Percentiles rank a stretch among this genome's conserved stretches.
Conservation (phyloP, 2,329 filamentous ascomycete genomes). For the Hymenoscyphus salicellus region DNA sequence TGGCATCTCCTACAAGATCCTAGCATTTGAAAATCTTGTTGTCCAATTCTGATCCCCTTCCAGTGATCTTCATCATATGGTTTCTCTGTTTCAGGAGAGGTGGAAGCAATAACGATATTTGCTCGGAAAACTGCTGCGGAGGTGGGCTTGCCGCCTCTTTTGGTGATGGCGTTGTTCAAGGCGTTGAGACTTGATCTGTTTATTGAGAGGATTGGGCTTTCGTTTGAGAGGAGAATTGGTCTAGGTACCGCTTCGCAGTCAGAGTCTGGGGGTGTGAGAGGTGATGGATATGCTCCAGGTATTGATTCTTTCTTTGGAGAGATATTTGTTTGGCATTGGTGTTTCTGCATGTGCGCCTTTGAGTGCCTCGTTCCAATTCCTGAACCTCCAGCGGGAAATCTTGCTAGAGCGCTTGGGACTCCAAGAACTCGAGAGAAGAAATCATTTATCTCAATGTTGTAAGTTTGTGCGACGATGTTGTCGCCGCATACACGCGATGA, state of each 20-base stretch:
- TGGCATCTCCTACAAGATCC: slow-evolving; percentile 87
- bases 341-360: slow-evolving; percentile 65
- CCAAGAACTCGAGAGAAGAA: slow-evolving; percentile 78
- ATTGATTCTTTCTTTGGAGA: slow-evolving; percentile 33
- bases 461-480: slow-evolving; percentile 65
- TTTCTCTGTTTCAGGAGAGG: slow-evolving; percentile 38
- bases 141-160: slow-evolving; percentile 60
- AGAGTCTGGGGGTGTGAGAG: slow-evolving; percentile 56
- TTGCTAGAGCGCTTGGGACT: slow-evolving; percentile 77
- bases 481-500: slow-evolving; percentile 81
- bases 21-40: slow-evolving; percentile 64
- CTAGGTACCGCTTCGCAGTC: slow-evolving; percentile 45
- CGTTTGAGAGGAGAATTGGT: slow-evolving; percentile 81
- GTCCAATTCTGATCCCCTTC: slow-evolving; percentile 64
- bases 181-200: slow-evolving; percentile 74
- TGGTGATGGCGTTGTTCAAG: slow-evolving; percentile 70
- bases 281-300: slow-evolving; percentile 54
- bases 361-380: slow-evolving; percentile 62
- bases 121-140: slow-evolving; percentile 77
- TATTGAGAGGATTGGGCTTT: slow-evolving; percentile 86
- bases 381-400: slow-evolving; percentile 69
- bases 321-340: slow-evolving; percentile 42
- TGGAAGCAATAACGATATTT: slow-evolving; percentile 71
- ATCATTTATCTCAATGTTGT: slow-evolving; percentile 61
- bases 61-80: slow-evolving; percentile 82